Evolutionary conservation across 139 green algal genomes (phyloP).

Genomic region (Spirogloea muscicola): DNA sequence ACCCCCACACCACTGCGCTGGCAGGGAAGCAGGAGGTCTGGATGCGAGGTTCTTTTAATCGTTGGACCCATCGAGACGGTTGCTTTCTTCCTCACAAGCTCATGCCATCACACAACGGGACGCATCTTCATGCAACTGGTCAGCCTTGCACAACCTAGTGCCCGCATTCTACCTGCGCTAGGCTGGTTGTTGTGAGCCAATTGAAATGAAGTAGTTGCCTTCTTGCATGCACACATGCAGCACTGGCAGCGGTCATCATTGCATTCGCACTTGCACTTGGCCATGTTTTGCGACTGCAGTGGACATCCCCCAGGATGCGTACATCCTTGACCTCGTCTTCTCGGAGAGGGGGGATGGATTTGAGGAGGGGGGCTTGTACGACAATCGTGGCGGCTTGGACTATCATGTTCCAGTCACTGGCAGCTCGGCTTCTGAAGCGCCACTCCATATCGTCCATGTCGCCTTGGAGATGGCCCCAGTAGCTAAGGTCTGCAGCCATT

Average conservation of each 20-base stretch:
- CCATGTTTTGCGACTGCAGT: conserved; percentile 5
- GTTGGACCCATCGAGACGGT: conserved; percentile 53
- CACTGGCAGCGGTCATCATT: not conserved
- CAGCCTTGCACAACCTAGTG: not conserved
- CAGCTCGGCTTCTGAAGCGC: conserved; percentile 45
- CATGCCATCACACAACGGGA: not conserved
- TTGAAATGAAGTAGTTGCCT: not conserved
- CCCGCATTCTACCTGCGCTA: too few relatives aligned
- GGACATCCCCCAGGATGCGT: conserved; percentile 72
- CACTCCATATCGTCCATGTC: conserved; percentile 83
- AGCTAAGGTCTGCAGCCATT: conserved; percentile 88
- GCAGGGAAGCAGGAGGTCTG: conserved; percentile 73
- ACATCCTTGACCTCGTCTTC: conserved; percentile 86
- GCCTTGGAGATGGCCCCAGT: conserved; percentile 98
- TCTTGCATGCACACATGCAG: not conserved
- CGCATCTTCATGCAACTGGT: conserved; percentile 33
- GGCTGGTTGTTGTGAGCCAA: too few relatives aligned
- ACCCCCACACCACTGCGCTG: conserved; percentile 82
- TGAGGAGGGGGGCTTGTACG: conserved; percentile 68
- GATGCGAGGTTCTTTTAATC: conserved; percentile 77
- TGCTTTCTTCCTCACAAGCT: conserved; percentile 37
- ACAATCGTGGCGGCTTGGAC: conserved; percentile 89
- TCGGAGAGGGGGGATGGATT: conserved; percentile 60
- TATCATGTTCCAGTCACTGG: conserved; percentile 85
- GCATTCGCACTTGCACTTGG: not conserved